A percentile compares a stretch with the other conserved stretches of the same genome.
phyloP scores from a whole-genome alignment of 2,329 filamentous ascomycete genomes.

The Pseudocercospora ulei region DNA sequence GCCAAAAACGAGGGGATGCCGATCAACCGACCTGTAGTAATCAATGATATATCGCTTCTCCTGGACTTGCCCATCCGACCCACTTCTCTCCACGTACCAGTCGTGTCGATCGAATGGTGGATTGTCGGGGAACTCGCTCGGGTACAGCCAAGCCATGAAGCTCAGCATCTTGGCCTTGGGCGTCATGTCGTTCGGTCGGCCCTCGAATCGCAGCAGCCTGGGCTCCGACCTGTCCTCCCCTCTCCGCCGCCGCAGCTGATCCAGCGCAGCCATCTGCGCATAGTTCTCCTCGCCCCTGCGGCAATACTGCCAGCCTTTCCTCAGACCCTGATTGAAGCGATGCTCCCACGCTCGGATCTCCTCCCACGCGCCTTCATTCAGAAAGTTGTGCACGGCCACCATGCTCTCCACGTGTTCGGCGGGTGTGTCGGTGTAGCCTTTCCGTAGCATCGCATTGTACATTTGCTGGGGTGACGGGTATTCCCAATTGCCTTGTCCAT shows the following conservation, averaged over 20 bases:
- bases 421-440: slow-evolving; percentile 91
- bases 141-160: slow-evolving; percentile 67
- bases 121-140: slow-evolving; percentile 64
- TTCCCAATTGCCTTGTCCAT: slow-evolving; percentile 73
- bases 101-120: slow-evolving; percentile 95
- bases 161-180: slow-evolving; percentile 83
- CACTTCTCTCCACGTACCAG: slow-evolving; percentile 76
- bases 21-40: slow-evolving; percentile 10
- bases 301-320: slow-evolving; percentile 32
- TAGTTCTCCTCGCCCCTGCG: slow-evolving; percentile 33
- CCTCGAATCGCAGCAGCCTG: slow-evolving; percentile 75
- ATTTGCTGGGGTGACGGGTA: slow-evolving; percentile 98
- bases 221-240: slow-evolving; percentile 48
- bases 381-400: slow-evolving; percentile 95
- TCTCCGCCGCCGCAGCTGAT: slow-evolving; percentile 22
- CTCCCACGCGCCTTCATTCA: slow-evolving; percentile 94
- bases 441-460: slow-evolving; percentile 95
- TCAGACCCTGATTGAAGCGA: slow-evolving; percentile 69
- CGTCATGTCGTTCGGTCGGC: slow-evolving; percentile 76
- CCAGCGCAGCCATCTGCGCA: slow-evolving; percentile 21
- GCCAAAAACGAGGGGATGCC: no score
- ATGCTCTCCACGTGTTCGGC: slow-evolving; percentile 89
- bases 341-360: slow-evolving; percentile 93
- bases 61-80: slow-evolving; percentile 54
- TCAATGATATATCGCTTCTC: slow-evolving; percentile 88